phyloP scores from a whole-genome alignment of 768 basidiomycete species.

The Panaeolus cyanescens region DNA sequence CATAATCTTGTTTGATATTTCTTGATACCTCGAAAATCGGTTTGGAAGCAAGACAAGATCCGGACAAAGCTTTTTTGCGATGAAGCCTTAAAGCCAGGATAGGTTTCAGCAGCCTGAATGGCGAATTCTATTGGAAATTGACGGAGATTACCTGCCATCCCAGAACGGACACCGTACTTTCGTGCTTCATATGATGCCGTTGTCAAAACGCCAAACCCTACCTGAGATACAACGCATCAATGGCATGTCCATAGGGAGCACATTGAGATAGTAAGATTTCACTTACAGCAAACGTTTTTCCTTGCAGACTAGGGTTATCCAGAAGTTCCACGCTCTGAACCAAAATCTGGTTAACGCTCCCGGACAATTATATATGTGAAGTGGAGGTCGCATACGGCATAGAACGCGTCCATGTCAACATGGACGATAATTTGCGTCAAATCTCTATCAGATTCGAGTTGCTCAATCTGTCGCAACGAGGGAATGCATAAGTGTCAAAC shows the following conservation, averaged over 20 bases:
- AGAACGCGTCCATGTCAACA: slow-evolving; percentile 97
- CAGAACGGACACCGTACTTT: slow-evolving; percentile 88
- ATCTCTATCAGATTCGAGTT: slow-evolving; percentile 77
- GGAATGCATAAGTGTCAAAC: slow-evolving; percentile 1
- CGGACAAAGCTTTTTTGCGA: slow-evolving; percentile 93
- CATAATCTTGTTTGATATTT: slow-evolving; percentile 78
- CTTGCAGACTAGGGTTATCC: slow-evolving; percentile 60
- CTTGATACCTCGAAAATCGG: slow-evolving; percentile 62
- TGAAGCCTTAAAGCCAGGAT: slow-evolving; percentile 57
- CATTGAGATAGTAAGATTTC: slow-evolving; percentile 5
- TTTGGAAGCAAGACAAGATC: slow-evolving; percentile 71
- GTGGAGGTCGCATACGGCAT: slow-evolving; percentile 43
- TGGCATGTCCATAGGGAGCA: slow-evolving; percentile 8
- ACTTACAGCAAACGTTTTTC: slow-evolving; percentile 74
- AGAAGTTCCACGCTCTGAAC: slow-evolving; percentile 68
- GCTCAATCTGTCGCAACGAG: slow-evolving; percentile 48
- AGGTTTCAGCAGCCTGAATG: not conserved
- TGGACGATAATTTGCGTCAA: slow-evolving; percentile 86
- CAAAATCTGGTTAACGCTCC: not conserved
- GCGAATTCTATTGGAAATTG: not conserved
- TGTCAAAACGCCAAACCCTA: slow-evolving; percentile 80
- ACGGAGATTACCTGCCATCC: slow-evolving; percentile 77
- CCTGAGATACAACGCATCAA: slow-evolving; percentile 37
- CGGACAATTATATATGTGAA: not conserved
- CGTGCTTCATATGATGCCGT: slow-evolving; percentile 94